Evolutionary conservation across 2,329 filamentous ascomycete genomes (phyloP).

Genomic region (Calonectria multiphialidica): DNA sequence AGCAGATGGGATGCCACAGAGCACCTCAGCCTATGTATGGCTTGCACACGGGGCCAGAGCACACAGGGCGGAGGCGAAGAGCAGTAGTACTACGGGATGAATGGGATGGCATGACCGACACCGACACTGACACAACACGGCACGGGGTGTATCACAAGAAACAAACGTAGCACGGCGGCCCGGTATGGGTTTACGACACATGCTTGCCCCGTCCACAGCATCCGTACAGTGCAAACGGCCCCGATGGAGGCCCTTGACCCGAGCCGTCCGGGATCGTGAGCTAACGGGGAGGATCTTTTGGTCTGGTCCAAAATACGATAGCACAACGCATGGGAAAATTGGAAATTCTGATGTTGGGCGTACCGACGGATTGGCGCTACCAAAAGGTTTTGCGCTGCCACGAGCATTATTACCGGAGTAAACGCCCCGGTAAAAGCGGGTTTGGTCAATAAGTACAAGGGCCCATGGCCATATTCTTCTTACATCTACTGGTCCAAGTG

Average conservation of each 20-base stretch:
- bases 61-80: background rate
- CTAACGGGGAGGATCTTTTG: background rate
- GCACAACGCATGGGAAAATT: constrained; percentile 14
- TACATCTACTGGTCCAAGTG: background rate
- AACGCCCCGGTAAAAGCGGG: constrained; percentile 40
- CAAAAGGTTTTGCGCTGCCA: background rate
- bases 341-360: background rate
- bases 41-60: constrained; percentile 8
- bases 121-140: constrained; percentile 13
- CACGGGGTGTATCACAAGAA: background rate
- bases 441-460: constrained; percentile 4
- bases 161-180: background rate
- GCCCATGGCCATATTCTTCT: background rate
- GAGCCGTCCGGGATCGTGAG: background rate
- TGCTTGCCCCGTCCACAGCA: background rate
- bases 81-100: background rate
- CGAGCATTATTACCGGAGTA: constrained; percentile 25
- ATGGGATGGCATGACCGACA: constrained; percentile 15
- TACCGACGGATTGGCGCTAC: background rate
- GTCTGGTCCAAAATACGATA: background rate
- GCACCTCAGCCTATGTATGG: constrained; percentile 12
- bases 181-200: background rate
- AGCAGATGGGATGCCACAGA: constrained; percentile 1
- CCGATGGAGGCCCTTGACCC: background rate
- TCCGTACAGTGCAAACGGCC: background rate